Evolutionary conservation across 2,329 filamentous ascomycete genomes (phyloP).

Genomic region (Cladophialophora carrionii): DNA sequence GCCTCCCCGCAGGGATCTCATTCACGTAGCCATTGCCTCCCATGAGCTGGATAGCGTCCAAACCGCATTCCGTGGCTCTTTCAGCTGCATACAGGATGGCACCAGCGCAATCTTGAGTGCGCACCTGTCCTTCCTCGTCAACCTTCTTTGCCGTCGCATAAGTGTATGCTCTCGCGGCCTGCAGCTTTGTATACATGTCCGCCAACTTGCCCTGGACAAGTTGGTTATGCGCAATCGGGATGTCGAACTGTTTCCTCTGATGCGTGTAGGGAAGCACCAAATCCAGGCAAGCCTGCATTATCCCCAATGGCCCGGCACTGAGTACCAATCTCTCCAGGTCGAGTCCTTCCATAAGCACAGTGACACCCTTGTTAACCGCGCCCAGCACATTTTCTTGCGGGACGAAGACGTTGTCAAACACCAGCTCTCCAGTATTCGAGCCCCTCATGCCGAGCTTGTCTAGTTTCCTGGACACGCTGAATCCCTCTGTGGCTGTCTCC

Average conservation of each 20-base stretch:
- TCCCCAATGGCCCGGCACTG: conserved; percentile 83
- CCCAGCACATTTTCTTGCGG: conserved; percentile 81
- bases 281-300: conserved; percentile 92
- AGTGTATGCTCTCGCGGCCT: conserved; percentile 82
- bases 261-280: conserved; percentile 86
- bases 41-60: conserved; percentile 89
- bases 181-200: conserved; percentile 96
- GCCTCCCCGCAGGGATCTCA: conserved; percentile 85
- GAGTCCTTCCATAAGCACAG: conserved; percentile 92
- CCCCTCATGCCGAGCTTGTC: conserved; percentile 99
- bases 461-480: conserved; percentile 84
- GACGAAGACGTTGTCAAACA: conserved; percentile 90
- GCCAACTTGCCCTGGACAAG: conserved; percentile 89
- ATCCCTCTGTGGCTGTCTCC: conserved; percentile 69
- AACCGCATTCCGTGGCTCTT: conserved; percentile 79
- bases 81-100: conserved; percentile 93
- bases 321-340: conserved; percentile 93
- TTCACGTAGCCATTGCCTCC: conserved; percentile 96
- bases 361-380: conserved; percentile 76
- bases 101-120: conserved; percentile 90
- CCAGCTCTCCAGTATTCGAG: conserved; percentile 90
- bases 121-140: conserved; percentile 73
- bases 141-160: conserved; percentile 78
- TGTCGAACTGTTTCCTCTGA: conserved; percentile 83
- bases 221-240: conserved; percentile 87